Evolutionary conservation across 495 filamentous ascomycete species (phyloP).

Genomic region (Aspergillus heteromorphus): DNA sequence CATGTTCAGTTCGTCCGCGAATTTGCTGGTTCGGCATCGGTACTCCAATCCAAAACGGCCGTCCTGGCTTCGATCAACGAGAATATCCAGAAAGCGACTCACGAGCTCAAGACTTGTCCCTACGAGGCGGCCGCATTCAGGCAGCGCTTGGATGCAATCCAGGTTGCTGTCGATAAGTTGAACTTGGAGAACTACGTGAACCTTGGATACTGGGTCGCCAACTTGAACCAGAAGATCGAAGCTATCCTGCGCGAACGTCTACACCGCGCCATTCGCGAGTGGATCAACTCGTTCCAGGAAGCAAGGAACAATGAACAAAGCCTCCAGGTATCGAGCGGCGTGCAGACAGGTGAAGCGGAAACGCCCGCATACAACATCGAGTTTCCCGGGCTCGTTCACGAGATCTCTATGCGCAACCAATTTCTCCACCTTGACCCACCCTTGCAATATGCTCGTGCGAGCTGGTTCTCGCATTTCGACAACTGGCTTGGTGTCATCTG

Average conservation of each 20-base stretch:
- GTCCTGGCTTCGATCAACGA: conserved; percentile 71
- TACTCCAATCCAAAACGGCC: conserved; percentile 79
- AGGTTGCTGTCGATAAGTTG: conserved; percentile 86
- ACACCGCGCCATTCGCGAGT: conserved; percentile 70
- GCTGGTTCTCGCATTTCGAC: conserved; percentile 89
- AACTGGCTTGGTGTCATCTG: conserved; percentile 90
- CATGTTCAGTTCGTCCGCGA: conserved; percentile 95
- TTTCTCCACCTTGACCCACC: conserved; percentile 93
- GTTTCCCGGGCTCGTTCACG: conserved; percentile 63
- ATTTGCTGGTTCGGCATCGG: conserved; percentile 76
- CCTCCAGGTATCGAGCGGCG: conserved; percentile 15
- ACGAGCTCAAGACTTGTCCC: conserved; percentile 77
- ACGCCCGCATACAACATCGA: conserved; percentile 51
- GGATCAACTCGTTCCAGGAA: conserved; percentile 76
- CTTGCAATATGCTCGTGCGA: conserved; percentile 82
- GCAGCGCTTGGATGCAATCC: conserved; percentile 73
- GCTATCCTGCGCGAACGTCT: conserved; percentile 68
- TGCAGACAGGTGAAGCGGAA: conserved; percentile 37
- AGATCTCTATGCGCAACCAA: conserved; percentile 94
- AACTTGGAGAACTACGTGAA: conserved; percentile 95
- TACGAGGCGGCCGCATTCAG: conserved; percentile 75
- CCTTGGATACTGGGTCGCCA: conserved; percentile 76
- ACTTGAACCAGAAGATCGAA: conserved; percentile 81
- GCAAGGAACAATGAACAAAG: conserved; percentile 40
- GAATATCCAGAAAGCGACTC: conserved; percentile 75